A percentile compares a stretch with the other conserved stretches of the same genome.
These are phyloP conservation scores for Nakazawaea anatomiae DNA, from an alignment of 805 yeast genomes.

Conservation along the genomic window DNA sequence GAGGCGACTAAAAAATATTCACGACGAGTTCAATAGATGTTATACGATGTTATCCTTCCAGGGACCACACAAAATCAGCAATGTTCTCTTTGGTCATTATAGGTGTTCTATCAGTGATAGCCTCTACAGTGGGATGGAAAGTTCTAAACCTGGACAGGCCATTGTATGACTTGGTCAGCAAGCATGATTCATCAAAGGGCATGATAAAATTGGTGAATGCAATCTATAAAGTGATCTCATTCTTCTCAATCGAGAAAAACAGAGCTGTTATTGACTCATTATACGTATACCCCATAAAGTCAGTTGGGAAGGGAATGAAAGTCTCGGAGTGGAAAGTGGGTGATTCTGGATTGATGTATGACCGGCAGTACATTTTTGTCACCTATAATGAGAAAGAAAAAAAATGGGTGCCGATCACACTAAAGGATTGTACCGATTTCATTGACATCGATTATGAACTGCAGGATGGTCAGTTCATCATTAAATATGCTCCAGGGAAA, in stretches of 20 bases:
- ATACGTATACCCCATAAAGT: slow-evolving; percentile 3
- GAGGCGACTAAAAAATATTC: background rate
- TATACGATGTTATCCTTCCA: background rate
- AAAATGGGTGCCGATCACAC: slow-evolving; percentile 13
- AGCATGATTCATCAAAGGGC: background rate
- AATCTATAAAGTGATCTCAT: slow-evolving; percentile 2
- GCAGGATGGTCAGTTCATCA: slow-evolving; percentile 7
- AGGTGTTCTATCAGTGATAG: background rate
- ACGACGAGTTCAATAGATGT: no score
- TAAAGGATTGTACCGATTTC: slow-evolving; percentile 14
- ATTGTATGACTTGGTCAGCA: slow-evolving; percentile 16
- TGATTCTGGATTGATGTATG: slow-evolving; percentile 21
- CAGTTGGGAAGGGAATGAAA: slow-evolving; percentile 16
- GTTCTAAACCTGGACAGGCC: background rate
- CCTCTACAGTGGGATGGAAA: background rate
- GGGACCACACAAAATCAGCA: background rate
- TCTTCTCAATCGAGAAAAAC: slow-evolving; percentile 1
- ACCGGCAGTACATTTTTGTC: slow-evolving; percentile 19
- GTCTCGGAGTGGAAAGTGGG: slow-evolving; percentile 22
- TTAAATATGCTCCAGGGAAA: background rate
- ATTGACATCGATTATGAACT: slow-evolving; percentile 12
- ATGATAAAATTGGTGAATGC: slow-evolving; percentile 1
- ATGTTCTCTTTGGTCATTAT: background rate
- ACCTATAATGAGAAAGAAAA: background rate
- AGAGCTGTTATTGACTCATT: slow-evolving; percentile 17